These are phyloP conservation scores for Backusella tuberculispora DNA, from an alignment of 192 early-diverging fungal species.

Conservation along the genomic window DNA sequence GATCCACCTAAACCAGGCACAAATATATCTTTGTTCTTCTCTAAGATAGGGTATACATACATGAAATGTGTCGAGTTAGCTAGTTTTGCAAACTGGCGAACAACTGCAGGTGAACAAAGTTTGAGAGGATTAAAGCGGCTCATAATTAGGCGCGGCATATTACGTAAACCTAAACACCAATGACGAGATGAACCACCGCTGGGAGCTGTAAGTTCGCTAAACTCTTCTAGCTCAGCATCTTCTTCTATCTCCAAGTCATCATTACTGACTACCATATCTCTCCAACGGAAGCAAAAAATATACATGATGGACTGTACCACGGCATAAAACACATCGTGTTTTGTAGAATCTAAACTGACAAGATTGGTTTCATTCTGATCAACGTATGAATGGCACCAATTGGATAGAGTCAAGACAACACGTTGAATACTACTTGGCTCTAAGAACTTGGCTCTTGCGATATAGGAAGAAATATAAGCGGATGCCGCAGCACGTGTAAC, in stretches of 20 bases:
- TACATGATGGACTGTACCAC: slow-evolving; percentile 89
- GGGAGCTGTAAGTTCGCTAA: slow-evolving; percentile 2
- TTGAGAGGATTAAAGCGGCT: slow-evolving; percentile 81
- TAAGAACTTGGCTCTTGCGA: slow-evolving; percentile 84
- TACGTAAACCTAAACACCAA: slow-evolving; percentile 66
- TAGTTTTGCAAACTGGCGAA: slow-evolving; percentile 84
- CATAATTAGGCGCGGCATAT: slow-evolving; percentile 73
- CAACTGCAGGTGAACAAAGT: slow-evolving; percentile 76
- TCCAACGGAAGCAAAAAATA: slow-evolving; percentile 95
- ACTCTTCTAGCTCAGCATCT: slow-evolving; percentile 24
- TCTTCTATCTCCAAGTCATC: slow-evolving; percentile 35
- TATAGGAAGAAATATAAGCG: slow-evolving; percentile 85
- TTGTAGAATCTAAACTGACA: slow-evolving; percentile 53
- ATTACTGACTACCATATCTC: slow-evolving; percentile 58
- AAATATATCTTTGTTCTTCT: slow-evolving; percentile 60
- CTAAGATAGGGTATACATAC: slow-evolving; percentile 81
- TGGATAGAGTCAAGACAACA: slow-evolving; percentile 66
- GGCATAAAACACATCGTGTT: slow-evolving; percentile 83
- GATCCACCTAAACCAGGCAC: slow-evolving; percentile 27
- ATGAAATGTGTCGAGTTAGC: slow-evolving; percentile 79
- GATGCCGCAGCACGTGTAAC: slow-evolving; percentile 80
- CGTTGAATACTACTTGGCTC: slow-evolving; percentile 58
- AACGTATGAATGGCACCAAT: slow-evolving; percentile 70
- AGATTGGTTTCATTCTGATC: slow-evolving; percentile 61
- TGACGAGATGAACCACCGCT: slow-evolving; percentile 29